These are phyloP conservation scores for Lepidium sativum DNA, from an alignment of 345 rosid genomes.

Conservation along the genomic window DNA sequence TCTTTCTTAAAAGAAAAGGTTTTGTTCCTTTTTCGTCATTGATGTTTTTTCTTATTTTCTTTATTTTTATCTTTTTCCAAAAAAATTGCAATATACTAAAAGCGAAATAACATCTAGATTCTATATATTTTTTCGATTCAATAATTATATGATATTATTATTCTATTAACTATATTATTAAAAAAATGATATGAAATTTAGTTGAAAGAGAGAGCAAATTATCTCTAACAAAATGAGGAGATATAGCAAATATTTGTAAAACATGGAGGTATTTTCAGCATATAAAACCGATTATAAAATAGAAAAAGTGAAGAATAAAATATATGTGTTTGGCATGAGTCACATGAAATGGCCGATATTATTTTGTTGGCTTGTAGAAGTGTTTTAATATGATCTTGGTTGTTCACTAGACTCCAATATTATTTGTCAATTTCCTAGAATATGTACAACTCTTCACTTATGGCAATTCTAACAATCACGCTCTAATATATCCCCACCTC, in stretches of 20 bases:
- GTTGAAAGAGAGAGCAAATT: neutral
- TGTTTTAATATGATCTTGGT: slow-evolving; percentile 5
- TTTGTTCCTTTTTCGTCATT: neutral
- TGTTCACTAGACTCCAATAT: slow-evolving; percentile 21
- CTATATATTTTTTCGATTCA: slow-evolving; percentile 20
- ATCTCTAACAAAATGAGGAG: no score
- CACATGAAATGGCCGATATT: slow-evolving; percentile 27
- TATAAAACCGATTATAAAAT: neutral
- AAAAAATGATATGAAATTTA: neutral
- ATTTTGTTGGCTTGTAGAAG: slow-evolving; percentile 18
- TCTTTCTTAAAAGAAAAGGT: neutral
- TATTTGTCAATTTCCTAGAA: slow-evolving; percentile 13
- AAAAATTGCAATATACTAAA: slow-evolving; percentile 1
- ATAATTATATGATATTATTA: slow-evolving; percentile 4
- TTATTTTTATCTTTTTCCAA: neutral
- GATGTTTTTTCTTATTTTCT: neutral
- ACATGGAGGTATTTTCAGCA: neutral
- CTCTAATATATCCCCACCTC: slow-evolving; percentile 22
- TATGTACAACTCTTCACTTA: slow-evolving; percentile 14
- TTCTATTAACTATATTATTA: neutral
- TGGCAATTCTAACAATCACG: slow-evolving; percentile 23
- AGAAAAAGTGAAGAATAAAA: slow-evolving; percentile 10
- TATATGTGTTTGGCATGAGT: slow-evolving; percentile 22
- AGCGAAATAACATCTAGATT: slow-evolving; percentile 13
- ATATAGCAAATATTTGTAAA: neutral